phyloP scores from a whole-genome alignment of 2,329 filamentous ascomycete genomes.

The Fusarium udum region DNA sequence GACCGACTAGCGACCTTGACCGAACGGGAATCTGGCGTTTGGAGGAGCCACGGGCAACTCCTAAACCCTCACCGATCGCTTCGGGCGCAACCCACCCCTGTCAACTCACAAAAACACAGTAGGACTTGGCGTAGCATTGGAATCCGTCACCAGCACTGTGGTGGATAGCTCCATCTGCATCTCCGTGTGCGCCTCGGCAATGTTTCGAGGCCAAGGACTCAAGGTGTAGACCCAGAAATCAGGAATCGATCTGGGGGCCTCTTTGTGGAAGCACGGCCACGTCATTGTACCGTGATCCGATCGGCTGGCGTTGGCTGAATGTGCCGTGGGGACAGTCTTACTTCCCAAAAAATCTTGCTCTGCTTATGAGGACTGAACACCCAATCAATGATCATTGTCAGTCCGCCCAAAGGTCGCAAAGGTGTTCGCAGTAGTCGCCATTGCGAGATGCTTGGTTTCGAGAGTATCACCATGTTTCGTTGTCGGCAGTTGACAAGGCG shows the following conservation, averaged over 20 bases:
- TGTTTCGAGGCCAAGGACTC: slow-evolving; percentile 28
- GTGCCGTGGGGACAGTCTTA: slow-evolving; percentile 22
- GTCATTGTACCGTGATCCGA: slow-evolving; percentile 44
- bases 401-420: background rate
- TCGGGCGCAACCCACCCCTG: slow-evolving; percentile 37
- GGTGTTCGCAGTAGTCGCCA: slow-evolving; percentile 9
- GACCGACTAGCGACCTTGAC: slow-evolving; percentile 27
- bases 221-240: slow-evolving; percentile 31
- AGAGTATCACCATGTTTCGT: slow-evolving; percentile 3
- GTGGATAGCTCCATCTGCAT: slow-evolving; percentile 13
- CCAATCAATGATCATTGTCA: slow-evolving; percentile 7
- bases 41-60: slow-evolving; percentile 25
- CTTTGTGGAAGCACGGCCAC: slow-evolving; percentile 34
- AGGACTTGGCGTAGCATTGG: slow-evolving; percentile 20
- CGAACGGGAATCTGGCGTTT: slow-evolving; percentile 28
- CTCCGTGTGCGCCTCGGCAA: slow-evolving; percentile 27
- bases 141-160: slow-evolving; percentile 28
- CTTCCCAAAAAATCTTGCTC: slow-evolving; percentile 29
- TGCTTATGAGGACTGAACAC: slow-evolving; percentile 14
- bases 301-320: slow-evolving; percentile 35
- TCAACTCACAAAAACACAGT: slow-evolving; percentile 12
- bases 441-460: slow-evolving; percentile 16
- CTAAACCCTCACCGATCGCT: slow-evolving; percentile 40
- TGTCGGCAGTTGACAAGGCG: slow-evolving; percentile 29
- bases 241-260: slow-evolving; percentile 37